Evolutionary conservation across 306 rosid genomes (phyloP).

Genomic region (Malus asiatica): DNA sequence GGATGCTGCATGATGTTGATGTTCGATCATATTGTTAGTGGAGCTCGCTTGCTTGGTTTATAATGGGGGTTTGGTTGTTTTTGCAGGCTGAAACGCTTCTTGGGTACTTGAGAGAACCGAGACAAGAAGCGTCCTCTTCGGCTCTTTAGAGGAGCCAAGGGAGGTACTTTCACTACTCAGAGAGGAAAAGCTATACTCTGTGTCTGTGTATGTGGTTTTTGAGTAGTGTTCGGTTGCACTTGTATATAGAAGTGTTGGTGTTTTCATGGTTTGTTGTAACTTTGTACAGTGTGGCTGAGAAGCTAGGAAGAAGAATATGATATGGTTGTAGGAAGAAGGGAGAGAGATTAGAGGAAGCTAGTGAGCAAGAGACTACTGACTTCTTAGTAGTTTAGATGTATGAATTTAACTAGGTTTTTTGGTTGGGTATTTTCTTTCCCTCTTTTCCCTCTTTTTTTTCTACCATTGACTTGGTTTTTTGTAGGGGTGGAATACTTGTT

Average conservation of each 20-base stretch:
- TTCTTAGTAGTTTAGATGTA: conserved; percentile 47
- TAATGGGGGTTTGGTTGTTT: conserved; percentile 11
- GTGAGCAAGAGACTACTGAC: conserved; percentile 34
- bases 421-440: conserved; percentile 19
- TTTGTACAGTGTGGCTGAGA: conserved; percentile 70
- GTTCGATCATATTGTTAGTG: background rate
- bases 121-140: conserved; percentile 82
- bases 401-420: conserved; percentile 55
- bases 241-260: conserved; percentile 23
- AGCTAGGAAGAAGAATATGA: conserved; percentile 23
- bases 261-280: conserved; percentile 31
- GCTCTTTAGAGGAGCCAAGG: conserved; percentile 30
- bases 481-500: conserved; percentile 30
- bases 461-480: conserved; percentile 15
- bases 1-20: background rate
- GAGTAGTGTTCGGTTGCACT: background rate
- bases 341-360: conserved; percentile 36
- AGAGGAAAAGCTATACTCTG: conserved; percentile 22
- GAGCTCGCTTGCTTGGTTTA: background rate
- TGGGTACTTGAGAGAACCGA: conserved; percentile 85
- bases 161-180: conserved; percentile 48
- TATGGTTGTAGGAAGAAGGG: conserved; percentile 26
- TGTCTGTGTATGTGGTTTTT: conserved; percentile 15
- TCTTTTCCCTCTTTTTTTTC: background rate
- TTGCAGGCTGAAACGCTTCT: conserved; percentile 95